Conservation (phyloP, 495 filamentous ascomycete genomes). For the Penicillium malachiteum region DNA sequence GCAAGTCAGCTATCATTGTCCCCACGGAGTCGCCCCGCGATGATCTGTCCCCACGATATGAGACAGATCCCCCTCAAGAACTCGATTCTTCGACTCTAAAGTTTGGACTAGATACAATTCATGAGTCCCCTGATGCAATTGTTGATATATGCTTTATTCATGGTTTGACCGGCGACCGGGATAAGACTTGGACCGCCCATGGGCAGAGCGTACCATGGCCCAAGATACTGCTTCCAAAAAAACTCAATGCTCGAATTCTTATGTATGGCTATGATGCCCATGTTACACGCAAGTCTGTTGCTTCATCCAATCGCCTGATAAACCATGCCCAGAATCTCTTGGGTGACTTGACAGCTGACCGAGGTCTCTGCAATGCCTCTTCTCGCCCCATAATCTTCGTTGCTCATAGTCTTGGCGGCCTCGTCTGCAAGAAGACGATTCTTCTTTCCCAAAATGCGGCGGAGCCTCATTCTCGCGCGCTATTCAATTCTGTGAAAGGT, state of each 20-base stretch:
- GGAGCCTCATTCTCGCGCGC: slow-evolving; percentile 25
- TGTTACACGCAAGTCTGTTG: slow-evolving; percentile 13
- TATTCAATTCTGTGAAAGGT: slow-evolving; percentile 30
- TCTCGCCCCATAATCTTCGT: slow-evolving; percentile 30
- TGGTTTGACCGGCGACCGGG: slow-evolving; percentile 28
- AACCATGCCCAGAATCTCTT: slow-evolving; percentile 29
- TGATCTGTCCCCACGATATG: neutral
- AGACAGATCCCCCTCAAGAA: neutral
- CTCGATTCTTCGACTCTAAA: neutral
- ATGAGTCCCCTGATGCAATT: slow-evolving; percentile 16
- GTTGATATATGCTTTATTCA: slow-evolving; percentile 36
- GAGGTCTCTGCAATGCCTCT: slow-evolving; percentile 13
- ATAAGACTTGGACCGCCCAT: slow-evolving; percentile 27
- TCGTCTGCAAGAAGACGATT: slow-evolving; percentile 33
- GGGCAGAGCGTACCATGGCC: slow-evolving; percentile 24
- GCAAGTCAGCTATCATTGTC: neutral
- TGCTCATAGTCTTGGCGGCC: slow-evolving; percentile 31
- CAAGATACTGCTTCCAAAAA: slow-evolving; percentile 17
- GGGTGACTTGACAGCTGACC: slow-evolving; percentile 19
- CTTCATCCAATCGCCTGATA: slow-evolving; percentile 19
- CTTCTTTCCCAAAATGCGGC: slow-evolving; percentile 11
- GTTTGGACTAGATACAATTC: slow-evolving; percentile 13
- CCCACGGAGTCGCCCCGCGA: too few species aligned
- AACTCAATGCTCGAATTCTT: slow-evolving; percentile 25
- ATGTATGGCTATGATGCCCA: slow-evolving; percentile 33